A percentile compares a stretch with the other conserved stretches of the same genome.
These are phyloP conservation scores for Myotisia sp. DNA, from an alignment of 2,329 filamentous ascomycete species.

Conservation along the genomic window DNA sequence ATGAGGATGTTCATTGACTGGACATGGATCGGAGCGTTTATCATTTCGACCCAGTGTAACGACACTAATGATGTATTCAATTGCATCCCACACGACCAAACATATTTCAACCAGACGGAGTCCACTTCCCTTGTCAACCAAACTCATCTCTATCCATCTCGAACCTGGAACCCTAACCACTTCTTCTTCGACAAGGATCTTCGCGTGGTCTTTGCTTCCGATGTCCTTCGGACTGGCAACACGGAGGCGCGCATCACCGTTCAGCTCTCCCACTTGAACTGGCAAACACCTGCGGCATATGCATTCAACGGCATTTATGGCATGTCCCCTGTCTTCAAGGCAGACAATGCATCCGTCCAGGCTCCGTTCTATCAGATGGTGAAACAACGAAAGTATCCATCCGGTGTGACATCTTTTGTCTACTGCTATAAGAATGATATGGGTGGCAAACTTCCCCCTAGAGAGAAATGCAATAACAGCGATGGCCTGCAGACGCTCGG, in stretches of 20 bases:
- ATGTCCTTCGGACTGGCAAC: constrained; percentile 8
- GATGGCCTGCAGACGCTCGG: constrained; percentile 14
- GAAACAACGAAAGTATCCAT: constrained; percentile 6
- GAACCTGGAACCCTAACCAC: constrained; percentile 13
- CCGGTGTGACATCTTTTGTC: constrained; percentile 10
- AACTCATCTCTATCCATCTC: constrained; percentile 7
- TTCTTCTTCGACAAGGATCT: constrained; percentile 12
- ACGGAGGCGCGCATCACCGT: constrained; percentile 6
- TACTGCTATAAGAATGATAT: constrained; percentile 13
- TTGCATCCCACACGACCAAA: constrained; percentile 9
- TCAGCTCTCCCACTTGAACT: constrained; percentile 10
- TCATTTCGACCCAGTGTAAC: constrained; percentile 8
- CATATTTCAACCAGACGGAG: constrained; percentile 10
- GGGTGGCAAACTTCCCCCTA: constrained; percentile 7
- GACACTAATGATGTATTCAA: constrained; percentile 6
- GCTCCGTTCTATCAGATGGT: constrained; percentile 12
- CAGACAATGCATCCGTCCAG: constrained; percentile 9
- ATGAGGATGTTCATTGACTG: constrained; percentile 11
- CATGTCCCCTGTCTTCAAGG: constrained; percentile 11
- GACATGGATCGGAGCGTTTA: constrained; percentile 11
- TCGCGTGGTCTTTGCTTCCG: constrained; percentile 8
- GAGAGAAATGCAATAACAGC: constrained; percentile 10
- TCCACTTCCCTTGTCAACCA: constrained; percentile 8
- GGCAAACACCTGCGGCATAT: constrained; percentile 5
- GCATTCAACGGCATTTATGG: constrained; percentile 10